Conservation (phyloP, 164 flowering plant species). For the Piper betle region DNA sequence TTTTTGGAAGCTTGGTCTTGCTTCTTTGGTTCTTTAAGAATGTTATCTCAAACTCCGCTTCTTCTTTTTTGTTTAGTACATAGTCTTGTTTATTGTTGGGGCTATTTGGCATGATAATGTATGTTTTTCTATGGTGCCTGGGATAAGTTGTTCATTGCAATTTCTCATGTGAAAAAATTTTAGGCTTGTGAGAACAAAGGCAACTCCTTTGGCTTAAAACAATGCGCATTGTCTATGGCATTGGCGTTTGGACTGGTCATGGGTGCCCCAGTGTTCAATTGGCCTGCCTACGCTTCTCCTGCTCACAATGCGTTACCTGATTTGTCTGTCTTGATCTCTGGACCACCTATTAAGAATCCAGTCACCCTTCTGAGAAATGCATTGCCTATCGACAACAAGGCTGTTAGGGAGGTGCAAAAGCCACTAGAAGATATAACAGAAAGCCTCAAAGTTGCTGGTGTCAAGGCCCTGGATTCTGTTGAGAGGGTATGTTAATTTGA, state of each 20-base stretch:
- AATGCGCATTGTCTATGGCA: constrained; percentile 67
- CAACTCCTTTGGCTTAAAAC: constrained; percentile 37
- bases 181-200: constrained; percentile 24
- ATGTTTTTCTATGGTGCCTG: background rate
- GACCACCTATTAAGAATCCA: constrained; percentile 96
- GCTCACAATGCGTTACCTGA: constrained; percentile 50
- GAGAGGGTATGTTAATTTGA: constrained; percentile 53
- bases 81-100: background rate
- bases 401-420: constrained; percentile 94
- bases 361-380: constrained; percentile 84
- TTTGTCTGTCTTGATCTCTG: constrained; percentile 74
- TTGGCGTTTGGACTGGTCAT: constrained; percentile 59
- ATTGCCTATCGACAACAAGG: constrained; percentile 80
- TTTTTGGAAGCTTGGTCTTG: too few species aligned
- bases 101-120: background rate
- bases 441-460: constrained; percentile 80
- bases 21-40: too few species aligned
- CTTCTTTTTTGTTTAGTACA: background rate
- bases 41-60: too few species aligned
- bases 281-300: constrained; percentile 33
- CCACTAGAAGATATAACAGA: constrained; percentile 94
- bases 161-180: background rate
- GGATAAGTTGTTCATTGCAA: background rate
- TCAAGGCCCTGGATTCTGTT: constrained; percentile 78
- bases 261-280: constrained; percentile 33